These are phyloP conservation scores for Metrosideros polymorpha DNA, from an alignment of 441 rosid genomes.

Conservation along the genomic window DNA sequence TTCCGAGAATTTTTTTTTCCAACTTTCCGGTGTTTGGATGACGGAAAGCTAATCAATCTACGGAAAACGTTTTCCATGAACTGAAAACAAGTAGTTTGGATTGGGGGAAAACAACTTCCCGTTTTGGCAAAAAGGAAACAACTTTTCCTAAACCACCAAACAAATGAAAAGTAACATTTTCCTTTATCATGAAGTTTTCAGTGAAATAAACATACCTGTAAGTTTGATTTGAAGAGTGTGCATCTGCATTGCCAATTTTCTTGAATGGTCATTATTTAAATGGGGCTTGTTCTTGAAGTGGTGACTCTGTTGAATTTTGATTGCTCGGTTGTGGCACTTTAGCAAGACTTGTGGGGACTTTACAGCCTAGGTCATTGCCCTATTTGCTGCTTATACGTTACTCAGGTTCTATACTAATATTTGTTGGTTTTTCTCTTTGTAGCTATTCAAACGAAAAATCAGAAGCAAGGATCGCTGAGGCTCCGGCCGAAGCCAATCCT, in stretches of 20 bases:
- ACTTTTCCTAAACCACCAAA: neutral
- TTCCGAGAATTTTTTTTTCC: neutral
- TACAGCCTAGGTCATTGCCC: neutral
- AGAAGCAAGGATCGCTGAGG: neutral
- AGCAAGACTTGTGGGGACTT: neutral
- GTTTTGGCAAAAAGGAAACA: neutral
- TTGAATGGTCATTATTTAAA: neutral
- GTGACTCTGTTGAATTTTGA: neutral
- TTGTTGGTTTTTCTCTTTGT: neutral
- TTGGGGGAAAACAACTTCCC: neutral
- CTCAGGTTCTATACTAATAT: neutral
- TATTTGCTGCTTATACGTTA: neutral
- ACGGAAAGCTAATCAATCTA: neutral
- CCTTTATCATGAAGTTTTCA: neutral
- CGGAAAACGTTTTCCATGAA: neutral
- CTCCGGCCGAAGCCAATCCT: neutral
- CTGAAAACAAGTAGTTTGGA: neutral
- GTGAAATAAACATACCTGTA: neutral
- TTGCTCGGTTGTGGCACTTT: neutral
- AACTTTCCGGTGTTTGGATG: neutral
- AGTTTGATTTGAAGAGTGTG: neutral
- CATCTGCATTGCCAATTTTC: neutral
- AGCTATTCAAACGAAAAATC: conserved; percentile 9
- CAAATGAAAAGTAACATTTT: neutral
- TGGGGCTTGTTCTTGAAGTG: neutral